Evolutionary conservation across 306 rosid genomes (phyloP).

Genomic region (Trifolium fragiferum): DNA sequence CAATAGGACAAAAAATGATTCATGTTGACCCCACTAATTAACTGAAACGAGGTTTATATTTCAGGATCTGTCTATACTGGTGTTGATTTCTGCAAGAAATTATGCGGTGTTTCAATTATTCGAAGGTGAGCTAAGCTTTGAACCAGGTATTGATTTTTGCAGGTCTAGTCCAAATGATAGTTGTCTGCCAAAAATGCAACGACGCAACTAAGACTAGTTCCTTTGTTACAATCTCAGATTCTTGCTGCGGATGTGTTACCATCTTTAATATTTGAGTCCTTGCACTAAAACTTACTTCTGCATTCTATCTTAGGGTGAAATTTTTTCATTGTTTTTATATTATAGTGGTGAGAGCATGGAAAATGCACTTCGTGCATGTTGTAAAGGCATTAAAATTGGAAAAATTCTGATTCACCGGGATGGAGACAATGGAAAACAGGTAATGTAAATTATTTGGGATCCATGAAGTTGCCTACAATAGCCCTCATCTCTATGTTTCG

Average conservation of each 20-base stretch:
- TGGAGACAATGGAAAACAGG: slow-evolving; percentile 98
- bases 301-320: slow-evolving; percentile 7
- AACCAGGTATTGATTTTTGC: slow-evolving; percentile 54
- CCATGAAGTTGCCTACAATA: slow-evolving; percentile 23
- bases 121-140: slow-evolving; percentile 92
- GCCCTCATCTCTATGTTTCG: slow-evolving; percentile 11
- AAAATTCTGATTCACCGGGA: slow-evolving; percentile 96
- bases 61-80: slow-evolving; percentile 91
- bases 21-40: slow-evolving; percentile 2
- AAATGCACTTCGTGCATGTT: slow-evolving; percentile 95
- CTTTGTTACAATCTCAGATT: slow-evolving; percentile 32
- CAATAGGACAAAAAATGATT: slow-evolving; percentile 14
- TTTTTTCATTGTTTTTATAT: slow-evolving; percentile 45
- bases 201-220: slow-evolving; percentile 15
- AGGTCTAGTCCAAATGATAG: slow-evolving; percentile 34
- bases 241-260: slow-evolving; percentile 1
- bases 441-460: slow-evolving; percentile 35
- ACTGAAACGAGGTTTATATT: slow-evolving; percentile 38
- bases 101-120: slow-evolving; percentile 93
- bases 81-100: slow-evolving; percentile 97
- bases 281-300: slow-evolving; percentile 4
- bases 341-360: slow-evolving; percentile 99
- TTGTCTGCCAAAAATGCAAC: slow-evolving; percentile 29
- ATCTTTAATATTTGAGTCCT: slow-evolving; percentile 27
- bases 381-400: slow-evolving; percentile 98